phyloP scores from a whole-genome alignment of 139 green algal species.

The Choricystis sp. region DNA sequence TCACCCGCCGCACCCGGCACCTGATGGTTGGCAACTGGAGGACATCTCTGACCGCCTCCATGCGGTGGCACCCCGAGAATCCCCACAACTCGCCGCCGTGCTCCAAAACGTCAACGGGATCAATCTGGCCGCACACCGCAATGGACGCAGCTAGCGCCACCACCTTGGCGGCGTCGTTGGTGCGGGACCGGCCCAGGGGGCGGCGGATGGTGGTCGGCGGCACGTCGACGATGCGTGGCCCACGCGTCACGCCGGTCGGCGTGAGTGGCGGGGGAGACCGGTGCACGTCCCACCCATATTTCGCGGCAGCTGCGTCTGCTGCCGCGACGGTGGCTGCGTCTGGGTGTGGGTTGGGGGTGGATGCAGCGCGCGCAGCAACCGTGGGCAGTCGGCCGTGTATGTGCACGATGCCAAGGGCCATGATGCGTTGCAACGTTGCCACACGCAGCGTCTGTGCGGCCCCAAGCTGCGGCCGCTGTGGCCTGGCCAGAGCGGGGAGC shows the following conservation, averaged over 20 bases:
- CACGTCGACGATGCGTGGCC: slow-evolving; percentile 18
- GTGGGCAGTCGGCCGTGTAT: no score
- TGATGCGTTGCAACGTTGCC: no score
- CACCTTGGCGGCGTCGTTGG: slow-evolving; percentile 69
- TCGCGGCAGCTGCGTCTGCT: no score
- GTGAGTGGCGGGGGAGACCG: not conserved
- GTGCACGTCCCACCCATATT: no score
- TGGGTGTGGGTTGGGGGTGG: no score
- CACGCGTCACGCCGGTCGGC: not conserved
- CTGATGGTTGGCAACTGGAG: slow-evolving; percentile 61
- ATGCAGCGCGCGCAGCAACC: no score
- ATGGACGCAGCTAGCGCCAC: slow-evolving; percentile 66
- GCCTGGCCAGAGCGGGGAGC: no score
- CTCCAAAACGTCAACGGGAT: slow-evolving; percentile 65
- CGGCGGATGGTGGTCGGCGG: slow-evolving; percentile 27
- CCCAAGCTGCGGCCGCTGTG: no score
- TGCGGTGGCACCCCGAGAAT: slow-evolving; percentile 69
- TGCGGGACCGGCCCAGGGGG: slow-evolving; percentile 29
- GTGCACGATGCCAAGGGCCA: no score
- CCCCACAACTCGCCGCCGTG: slow-evolving; percentile 69
- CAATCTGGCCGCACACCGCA: slow-evolving; percentile 58
- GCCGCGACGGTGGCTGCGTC: no score
- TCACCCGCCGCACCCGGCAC: slow-evolving; percentile 70
- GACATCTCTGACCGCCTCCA: slow-evolving; percentile 46
- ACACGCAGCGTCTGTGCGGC: no score